Base-by-base conservation (phyloP, 2,329 filamentous ascomycete genomes). In the Sarocladiaceae sp. region DNA sequence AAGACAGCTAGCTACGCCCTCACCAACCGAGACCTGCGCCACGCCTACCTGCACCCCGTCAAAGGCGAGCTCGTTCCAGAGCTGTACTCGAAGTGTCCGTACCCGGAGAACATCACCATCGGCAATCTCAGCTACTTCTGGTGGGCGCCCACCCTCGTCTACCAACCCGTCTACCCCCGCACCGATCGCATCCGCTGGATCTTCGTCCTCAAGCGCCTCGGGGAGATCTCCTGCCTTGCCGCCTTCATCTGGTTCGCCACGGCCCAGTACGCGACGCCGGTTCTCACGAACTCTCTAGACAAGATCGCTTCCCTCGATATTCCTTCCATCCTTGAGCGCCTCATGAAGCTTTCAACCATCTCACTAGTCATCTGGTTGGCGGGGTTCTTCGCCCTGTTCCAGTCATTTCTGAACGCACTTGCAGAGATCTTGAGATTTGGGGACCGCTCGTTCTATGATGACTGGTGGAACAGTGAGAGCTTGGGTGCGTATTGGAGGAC, bases 1-100 rank as follows among this genome's bases (percentile, higher is more conserved):
- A 98, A 98, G 70, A 90, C 86, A 24, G 87, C 88, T 51, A 96
- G 90, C 0, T 98, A 97, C 60, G 93, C 91, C 19, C 86, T 97
- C 57, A 97, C 93, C 20, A 98, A 98, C 64, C 83, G 93, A 51
- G 93, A 98, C 61, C 78, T 98, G 26, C 85, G 93, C 32, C 88
- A 95, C 60, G 88, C 91, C 15, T 88, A 88, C 60, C 75, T 97
- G 18, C 86, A 94, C 57, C 86, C 88, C 2, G 70, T 73, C 33
- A 73, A 74, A 45, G 76, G 78, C 48, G 80, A 85, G 47, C 75
- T 83, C 42, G 70, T 96, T 3, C 93, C 93, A 1, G 82, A 87
- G 29, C 72, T 97, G 19, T 98, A 97, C 68, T 71, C 75, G 11
- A 60, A 78, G 44, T 95, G 89, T 56, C 87, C 91, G 0, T 98